A percentile compares a stretch with the other conserved stretches of the same genome.
Evolutionary conservation across 1,139 yeast species (phyloP).

Genomic region (Candida sanyaensis): DNA sequence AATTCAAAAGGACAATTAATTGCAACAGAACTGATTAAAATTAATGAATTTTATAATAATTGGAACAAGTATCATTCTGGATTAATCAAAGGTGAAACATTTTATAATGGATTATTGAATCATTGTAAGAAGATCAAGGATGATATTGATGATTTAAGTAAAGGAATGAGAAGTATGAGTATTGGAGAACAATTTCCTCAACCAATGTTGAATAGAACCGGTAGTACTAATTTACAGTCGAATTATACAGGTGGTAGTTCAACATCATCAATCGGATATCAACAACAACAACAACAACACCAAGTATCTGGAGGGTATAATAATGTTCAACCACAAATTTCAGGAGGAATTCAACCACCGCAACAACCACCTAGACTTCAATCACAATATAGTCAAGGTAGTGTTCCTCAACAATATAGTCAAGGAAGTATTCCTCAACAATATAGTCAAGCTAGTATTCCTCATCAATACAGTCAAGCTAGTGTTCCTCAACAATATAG

Average conservation of each 20-base stretch:
- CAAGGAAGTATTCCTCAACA: too few species aligned
- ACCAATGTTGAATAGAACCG: slow-evolving; percentile 5
- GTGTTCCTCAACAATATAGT: too few species aligned
- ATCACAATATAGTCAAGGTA: too few species aligned
- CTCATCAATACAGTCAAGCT: too few species aligned
- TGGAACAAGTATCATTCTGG: slow-evolving; percentile 68
- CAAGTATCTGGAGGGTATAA: neutral
- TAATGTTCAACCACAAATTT: neutral
- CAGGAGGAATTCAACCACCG: slow-evolving; percentile 1
- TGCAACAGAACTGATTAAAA: slow-evolving; percentile 33
- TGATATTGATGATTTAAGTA: slow-evolving; percentile 3
- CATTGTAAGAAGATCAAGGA: slow-evolving; percentile 15
- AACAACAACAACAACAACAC: neutral
- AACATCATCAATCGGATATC: neutral
- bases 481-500: too few species aligned
- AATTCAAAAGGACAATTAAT: slow-evolving; percentile 26
- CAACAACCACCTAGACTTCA: neutral
- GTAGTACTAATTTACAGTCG: neutral
- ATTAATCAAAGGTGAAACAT: slow-evolving; percentile 57
- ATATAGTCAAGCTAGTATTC: neutral
- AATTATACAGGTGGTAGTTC: slow-evolving; percentile 2
- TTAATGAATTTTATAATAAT: slow-evolving; percentile 52
- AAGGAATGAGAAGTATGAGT: slow-evolving; percentile 3
- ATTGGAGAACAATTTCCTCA: slow-evolving; percentile 5
- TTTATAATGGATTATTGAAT: slow-evolving; percentile 58